These are phyloP conservation scores for Boletus pseudo-olivaceus DNA, from an alignment of 768 basidiomycete species.

Conservation along the genomic window DNA sequence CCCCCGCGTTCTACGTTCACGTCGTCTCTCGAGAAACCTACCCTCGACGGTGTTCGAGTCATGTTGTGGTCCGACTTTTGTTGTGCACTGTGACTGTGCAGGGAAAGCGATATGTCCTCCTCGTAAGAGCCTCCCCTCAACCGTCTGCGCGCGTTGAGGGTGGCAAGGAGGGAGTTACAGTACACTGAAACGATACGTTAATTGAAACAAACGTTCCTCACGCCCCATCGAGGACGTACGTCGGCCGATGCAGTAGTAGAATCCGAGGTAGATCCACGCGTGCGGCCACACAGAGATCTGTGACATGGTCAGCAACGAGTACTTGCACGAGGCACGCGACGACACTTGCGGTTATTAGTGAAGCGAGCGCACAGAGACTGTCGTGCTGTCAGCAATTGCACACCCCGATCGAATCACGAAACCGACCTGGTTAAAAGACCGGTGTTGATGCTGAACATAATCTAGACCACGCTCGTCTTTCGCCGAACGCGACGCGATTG, in stretches of 20 bases:
- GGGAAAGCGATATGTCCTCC: conserved; percentile 32
- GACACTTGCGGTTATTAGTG: conserved; percentile 45
- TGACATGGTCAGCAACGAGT: background rate
- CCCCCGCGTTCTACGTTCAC: too few species aligned
- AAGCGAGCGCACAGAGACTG: conserved; percentile 54
- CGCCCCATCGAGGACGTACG: too few species aligned
- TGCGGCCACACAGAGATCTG: conserved; percentile 47
- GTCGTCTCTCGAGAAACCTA: too few species aligned
- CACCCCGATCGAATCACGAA: background rate
- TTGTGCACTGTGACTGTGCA: background rate
- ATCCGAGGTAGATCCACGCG: too few species aligned
- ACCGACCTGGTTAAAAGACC: conserved; percentile 29
- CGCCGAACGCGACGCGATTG: background rate
- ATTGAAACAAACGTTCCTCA: too few species aligned
- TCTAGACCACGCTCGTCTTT: conserved; percentile 24
- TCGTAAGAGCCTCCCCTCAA: conserved; percentile 33
- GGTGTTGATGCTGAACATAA: conserved; percentile 51
- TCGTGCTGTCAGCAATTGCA: background rate
- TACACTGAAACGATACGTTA: too few species aligned
- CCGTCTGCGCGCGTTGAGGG: conserved; percentile 54
- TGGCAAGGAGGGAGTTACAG: conserved; percentile 33
- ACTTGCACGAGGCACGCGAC: background rate
- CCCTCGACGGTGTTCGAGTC: too few species aligned
- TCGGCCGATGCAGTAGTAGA: too few species aligned
- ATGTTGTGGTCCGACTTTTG: too few species aligned